These are phyloP conservation scores for Staphylotrichum tortipilum DNA, from an alignment of 495 filamentous ascomycete species.

Conservation along the genomic window DNA sequence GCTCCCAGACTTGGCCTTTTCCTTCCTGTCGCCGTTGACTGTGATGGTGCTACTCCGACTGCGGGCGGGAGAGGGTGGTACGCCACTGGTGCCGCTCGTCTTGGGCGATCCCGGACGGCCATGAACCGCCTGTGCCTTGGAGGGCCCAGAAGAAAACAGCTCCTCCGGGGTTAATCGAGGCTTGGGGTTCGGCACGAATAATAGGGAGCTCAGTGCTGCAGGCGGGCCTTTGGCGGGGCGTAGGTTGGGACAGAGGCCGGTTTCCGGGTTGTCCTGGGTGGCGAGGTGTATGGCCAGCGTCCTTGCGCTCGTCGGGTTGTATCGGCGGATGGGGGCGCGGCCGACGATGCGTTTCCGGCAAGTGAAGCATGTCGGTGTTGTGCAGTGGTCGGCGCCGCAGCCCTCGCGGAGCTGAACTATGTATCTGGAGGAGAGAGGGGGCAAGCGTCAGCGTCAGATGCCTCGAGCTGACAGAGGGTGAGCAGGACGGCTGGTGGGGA, in stretches of 20 bases:
- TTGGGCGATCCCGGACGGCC: constrained; percentile 4
- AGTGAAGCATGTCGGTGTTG: constrained; percentile 71
- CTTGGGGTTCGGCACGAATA: constrained; percentile 27
- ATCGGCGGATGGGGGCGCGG: constrained; percentile 62
- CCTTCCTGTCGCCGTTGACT: background rate
- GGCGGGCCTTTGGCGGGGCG: constrained; percentile 29
- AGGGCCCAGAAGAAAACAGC: constrained; percentile 2
- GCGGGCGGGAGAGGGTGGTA: constrained; percentile 3
- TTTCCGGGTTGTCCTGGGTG: constrained; percentile 67
- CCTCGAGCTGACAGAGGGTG: background rate
- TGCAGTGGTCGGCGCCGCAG: constrained; percentile 61
- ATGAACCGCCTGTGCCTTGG: constrained; percentile 1
- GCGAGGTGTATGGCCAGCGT: constrained; percentile 72
- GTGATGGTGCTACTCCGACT: background rate
- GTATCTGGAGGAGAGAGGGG: constrained; percentile 53
- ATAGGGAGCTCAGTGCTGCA: constrained; percentile 30
- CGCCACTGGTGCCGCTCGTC: background rate
- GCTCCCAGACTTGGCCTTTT: background rate
- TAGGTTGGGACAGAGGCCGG: constrained; percentile 57
- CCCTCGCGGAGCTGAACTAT: constrained; percentile 77
- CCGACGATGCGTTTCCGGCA: constrained; percentile 56
- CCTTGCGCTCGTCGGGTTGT: constrained; percentile 60
- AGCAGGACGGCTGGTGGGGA: too few relatives aligned
- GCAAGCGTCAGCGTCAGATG: constrained; percentile 10
- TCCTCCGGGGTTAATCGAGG: constrained; percentile 13